Evolutionary conservation across 1,284 basidiomycete genomes (phyloP), one percentile per base, ranked within the genome.

Genomic region (Ganoderma sinense): DNA sequence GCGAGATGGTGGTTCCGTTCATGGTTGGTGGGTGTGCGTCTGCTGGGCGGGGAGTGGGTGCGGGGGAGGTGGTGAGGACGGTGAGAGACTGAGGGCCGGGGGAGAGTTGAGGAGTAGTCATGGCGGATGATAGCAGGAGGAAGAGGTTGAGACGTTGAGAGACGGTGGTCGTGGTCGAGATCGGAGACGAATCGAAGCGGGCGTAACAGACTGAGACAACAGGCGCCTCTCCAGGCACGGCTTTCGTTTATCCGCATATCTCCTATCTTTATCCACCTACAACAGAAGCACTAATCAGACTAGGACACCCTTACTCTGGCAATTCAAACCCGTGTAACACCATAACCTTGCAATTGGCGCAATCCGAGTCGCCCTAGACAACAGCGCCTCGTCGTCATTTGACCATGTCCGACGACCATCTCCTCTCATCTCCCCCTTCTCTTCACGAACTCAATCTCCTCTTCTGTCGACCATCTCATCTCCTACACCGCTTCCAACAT

Each of bases 1-100:
- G 80, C 31, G 83, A 80, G 64, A 75, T 66, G 62, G 64, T 56
- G 45, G 51, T 55, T 48, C 68, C 41, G 62, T 69, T 68, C 69
- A 71, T 70, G 63, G 39, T 39, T 53, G 29, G 64, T 11, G 58
- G 18, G 43, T 67, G 26, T 14, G 68, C 53, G 55, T 69, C 71
- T 43, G 71, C 59, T 43, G 66, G n/a, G 43, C 63, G 66, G 4
- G 65, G 67, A 26, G 62, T 67, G 60, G 68, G 62, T 62, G 62
- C 39, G 56, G 65, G 53, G 62, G 64, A 48, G 62, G 70, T 62
- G 66, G 70, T 48, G 62, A 70, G 59, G 59, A 53, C 23, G 40
- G 66, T 40, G 55, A 64, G 66, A 64, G 65, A 66, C 51, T 64
- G 65, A 56, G 60, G 67, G 62, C 64, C 65, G 65, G 70, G 53